phyloP scores from a whole-genome alignment of 2,329 filamentous ascomycete species.

The Ophiostoma angusticollis region DNA sequence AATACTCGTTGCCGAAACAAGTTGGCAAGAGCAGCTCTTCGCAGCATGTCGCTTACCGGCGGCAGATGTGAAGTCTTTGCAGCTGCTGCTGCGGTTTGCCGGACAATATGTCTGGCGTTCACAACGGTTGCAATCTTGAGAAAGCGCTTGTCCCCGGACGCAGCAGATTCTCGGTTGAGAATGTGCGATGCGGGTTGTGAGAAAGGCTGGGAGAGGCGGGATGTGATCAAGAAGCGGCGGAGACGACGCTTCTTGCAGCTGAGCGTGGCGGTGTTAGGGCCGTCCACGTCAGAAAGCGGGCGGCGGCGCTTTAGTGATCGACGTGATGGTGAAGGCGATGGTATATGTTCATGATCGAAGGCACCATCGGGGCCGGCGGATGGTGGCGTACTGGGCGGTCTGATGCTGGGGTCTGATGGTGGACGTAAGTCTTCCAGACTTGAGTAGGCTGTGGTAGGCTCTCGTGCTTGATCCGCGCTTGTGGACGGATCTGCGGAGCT shows the following conservation, averaged over 20 bases:
- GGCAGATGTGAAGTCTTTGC: not conserved
- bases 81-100: not conserved
- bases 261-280: conserved; percentile 35
- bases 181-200: conserved; percentile 59
- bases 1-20: conserved; percentile 36
- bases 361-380: no score
- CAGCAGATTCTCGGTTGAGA: conserved; percentile 42
- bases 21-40: conserved; percentile 56
- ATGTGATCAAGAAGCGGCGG: conserved; percentile 51
- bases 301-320: conserved; percentile 35
- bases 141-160: conserved; percentile 33
- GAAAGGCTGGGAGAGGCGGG: conserved; percentile 55
- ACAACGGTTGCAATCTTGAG: conserved; percentile 33
- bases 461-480: no score
- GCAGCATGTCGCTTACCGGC: conserved; percentile 33
- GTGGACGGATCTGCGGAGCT: no score
- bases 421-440: no score
- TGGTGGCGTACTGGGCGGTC: not conserved
- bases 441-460: no score
- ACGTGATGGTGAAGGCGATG: not conserved
- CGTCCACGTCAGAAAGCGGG: conserved; percentile 45
- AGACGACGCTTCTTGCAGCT: conserved; percentile 55
- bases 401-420: no score
- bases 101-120: conserved; percentile 20
- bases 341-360: no score